These are phyloP conservation scores for Dactylellina sp. DNA, from an alignment of 2,329 filamentous ascomycete genomes.

Conservation along the genomic window DNA sequence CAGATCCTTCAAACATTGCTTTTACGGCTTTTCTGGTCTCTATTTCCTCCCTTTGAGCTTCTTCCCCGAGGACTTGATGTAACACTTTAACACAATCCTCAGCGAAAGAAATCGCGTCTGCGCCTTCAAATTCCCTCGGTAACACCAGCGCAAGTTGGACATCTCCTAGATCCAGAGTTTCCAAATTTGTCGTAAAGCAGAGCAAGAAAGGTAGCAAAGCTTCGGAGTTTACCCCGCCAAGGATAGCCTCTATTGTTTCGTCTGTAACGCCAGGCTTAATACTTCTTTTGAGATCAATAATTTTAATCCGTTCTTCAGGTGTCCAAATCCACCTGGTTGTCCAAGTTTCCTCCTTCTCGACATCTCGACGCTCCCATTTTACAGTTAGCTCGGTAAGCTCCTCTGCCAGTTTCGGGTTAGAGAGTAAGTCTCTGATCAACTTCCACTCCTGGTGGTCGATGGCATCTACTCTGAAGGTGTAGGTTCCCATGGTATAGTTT, in stretches of 20 bases:
- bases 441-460: conserved; percentile 13
- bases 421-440: conserved; percentile 1
- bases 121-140: neutral
- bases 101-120: neutral
- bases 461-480: conserved; percentile 24
- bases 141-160: conserved; percentile 2
- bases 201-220: conserved; percentile 22
- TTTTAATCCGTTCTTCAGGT: neutral
- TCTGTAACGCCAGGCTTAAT: neutral
- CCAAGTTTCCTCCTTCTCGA: neutral
- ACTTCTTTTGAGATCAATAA: neutral
- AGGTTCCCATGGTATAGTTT: conserved; percentile 1
- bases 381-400: conserved; percentile 10
- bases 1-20: neutral
- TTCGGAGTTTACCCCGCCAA: conserved; percentile 21
- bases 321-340: conserved; percentile 17
- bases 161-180: conserved; percentile 13
- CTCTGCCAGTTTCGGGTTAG: conserved; percentile 13
- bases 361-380: conserved; percentile 16
- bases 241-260: neutral
- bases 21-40: neutral
- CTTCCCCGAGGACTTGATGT: neutral
- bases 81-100: neutral
- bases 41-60: conserved; percentile 1
- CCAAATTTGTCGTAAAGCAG: conserved; percentile 21